Evolutionary conservation across 2,329 filamentous ascomycete genomes (phyloP).

Genomic region (Exophiala sp.): DNA sequence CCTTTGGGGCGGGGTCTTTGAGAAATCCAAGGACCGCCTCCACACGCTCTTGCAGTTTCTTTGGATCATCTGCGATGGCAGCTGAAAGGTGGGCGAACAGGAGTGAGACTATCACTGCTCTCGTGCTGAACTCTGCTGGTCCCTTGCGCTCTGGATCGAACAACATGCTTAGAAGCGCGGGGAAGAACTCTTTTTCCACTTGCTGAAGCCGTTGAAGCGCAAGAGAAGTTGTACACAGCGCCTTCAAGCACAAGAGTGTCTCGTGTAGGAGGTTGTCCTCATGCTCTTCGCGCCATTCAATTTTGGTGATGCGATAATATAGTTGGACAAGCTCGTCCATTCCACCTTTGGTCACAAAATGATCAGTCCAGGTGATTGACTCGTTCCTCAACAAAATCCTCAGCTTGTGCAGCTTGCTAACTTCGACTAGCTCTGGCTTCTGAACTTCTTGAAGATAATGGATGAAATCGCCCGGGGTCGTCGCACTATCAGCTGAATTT

Average conservation of each 20-base stretch:
- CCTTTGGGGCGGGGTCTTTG: constrained; percentile 71
- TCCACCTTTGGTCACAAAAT: constrained; percentile 82
- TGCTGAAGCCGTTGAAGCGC: constrained; percentile 77
- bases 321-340: constrained; percentile 88
- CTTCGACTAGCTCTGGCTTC: constrained; percentile 78
- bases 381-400: constrained; percentile 87
- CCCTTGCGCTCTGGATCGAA: constrained; percentile 99
- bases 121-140: constrained; percentile 91
- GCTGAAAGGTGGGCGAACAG: constrained; percentile 79
- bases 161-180: constrained; percentile 79
- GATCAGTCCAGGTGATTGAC: constrained; percentile 91
- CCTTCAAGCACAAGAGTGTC: constrained; percentile 87
- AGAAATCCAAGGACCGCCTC: constrained; percentile 73
- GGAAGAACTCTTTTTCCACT: constrained; percentile 78
- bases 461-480: constrained; percentile 79
- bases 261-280: constrained; percentile 92
- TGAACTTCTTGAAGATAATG: constrained; percentile 76
- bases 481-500: constrained; percentile 65
- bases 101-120: constrained; percentile 82
- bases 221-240: constrained; percentile 83
- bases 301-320: constrained; percentile 84
- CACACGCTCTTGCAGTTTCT: constrained; percentile 66
- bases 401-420: constrained; percentile 93
- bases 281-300: constrained; percentile 97
- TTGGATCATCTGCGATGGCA: constrained; percentile 49